Percentiles rank a stretch among this genome's conserved stretches.
Conservation (phyloP, 2,329 filamentous ascomycete species). For the Uncinocarpus reesii region DNA sequence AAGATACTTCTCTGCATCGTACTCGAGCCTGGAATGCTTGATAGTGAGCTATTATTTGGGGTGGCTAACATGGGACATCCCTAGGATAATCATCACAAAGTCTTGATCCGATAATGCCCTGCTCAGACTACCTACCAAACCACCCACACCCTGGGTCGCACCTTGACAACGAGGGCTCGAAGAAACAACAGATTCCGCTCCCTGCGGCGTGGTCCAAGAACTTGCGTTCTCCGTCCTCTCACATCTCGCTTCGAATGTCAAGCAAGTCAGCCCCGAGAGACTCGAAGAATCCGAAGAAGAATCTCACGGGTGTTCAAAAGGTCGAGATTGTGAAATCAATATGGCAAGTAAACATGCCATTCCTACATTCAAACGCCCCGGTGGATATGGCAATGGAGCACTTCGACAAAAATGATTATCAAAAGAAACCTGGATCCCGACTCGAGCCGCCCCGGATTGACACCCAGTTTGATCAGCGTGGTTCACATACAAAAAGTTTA, state of each 20-base stretch:
- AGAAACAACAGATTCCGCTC: constrained; percentile 7
- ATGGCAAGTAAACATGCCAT: constrained; percentile 9
- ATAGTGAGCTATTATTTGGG: too few species aligned
- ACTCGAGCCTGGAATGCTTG: background rate
- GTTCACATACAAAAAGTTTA: background rate
- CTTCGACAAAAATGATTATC: background rate
- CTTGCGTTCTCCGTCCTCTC: background rate
- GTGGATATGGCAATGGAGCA: background rate
- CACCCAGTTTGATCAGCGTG: background rate
- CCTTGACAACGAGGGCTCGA: background rate
- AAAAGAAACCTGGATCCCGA: background rate
- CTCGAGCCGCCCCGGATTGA: background rate
- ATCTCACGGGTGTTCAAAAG: constrained; percentile 1
- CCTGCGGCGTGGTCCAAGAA: constrained; percentile 3
- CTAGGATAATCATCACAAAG: background rate
- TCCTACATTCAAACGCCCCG: constrained; percentile 9
- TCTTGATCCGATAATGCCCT: constrained; percentile 8
- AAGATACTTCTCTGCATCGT: background rate
- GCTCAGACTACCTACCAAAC: constrained; percentile 8
- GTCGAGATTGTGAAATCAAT: constrained; percentile 12
- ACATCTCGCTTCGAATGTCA: background rate
- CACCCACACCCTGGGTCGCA: constrained; percentile 1
- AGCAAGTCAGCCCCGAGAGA: background rate
- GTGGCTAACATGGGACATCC: background rate
- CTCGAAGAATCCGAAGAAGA: constrained; percentile 1